Percentiles rank a stretch among this genome's conserved stretches.
Evolutionary conservation across 1,284 basidiomycete genomes (phyloP).

Genomic region (Cryptococcus hybrid): DNA sequence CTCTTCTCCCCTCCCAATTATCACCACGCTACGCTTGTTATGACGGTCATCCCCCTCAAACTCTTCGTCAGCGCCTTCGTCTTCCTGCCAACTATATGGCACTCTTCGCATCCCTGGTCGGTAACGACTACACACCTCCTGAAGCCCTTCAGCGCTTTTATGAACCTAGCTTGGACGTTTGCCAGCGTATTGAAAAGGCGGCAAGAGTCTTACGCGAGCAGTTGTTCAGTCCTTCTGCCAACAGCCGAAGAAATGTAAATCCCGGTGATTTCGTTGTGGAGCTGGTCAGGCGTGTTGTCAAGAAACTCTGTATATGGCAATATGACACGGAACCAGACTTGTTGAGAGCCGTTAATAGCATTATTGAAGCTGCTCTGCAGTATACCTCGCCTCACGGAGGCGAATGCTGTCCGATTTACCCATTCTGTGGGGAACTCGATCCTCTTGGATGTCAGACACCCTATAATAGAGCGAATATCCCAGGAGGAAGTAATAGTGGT

Average conservation of each 20-base stretch:
- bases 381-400: conserved; percentile 38
- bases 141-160: conserved; percentile 42
- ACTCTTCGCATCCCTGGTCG: conserved; percentile 77
- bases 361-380: conserved; percentile 48
- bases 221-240: conserved; percentile 16
- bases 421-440: conserved; percentile 49
- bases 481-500: not conserved
- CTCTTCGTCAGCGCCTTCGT: conserved; percentile 64
- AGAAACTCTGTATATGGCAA: conserved; percentile 32
- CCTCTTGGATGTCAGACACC: conserved; percentile 18
- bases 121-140: conserved; percentile 74
- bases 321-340: conserved; percentile 30
- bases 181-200: conserved; percentile 44
- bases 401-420: conserved; percentile 36
- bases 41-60: conserved; percentile 63
- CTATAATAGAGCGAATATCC: conserved; percentile 1
- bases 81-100: conserved; percentile 72
- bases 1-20: conserved; percentile 58
- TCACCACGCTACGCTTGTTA: conserved; percentile 48
- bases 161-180: conserved; percentile 18
- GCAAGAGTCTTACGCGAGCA: conserved; percentile 46
- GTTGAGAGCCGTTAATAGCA: conserved; percentile 35
- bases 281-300: conserved; percentile 39
- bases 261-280: conserved; percentile 41
- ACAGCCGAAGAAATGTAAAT: conserved; percentile 12